phyloP scores from a whole-genome alignment of 2,329 filamentous ascomycete species.

The Dactylellina leptospora region DNA sequence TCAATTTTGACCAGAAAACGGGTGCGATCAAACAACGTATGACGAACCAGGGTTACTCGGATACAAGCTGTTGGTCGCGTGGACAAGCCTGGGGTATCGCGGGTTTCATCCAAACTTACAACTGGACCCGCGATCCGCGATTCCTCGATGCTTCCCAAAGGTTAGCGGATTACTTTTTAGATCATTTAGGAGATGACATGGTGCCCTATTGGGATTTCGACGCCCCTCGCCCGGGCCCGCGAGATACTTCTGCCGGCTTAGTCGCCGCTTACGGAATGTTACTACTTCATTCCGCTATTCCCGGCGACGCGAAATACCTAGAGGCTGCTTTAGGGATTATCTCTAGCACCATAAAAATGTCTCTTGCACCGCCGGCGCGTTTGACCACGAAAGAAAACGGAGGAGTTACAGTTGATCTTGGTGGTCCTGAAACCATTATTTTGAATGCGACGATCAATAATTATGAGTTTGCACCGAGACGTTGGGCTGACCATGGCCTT shows the following conservation, averaged over 20 bases:
- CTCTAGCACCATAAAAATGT: constrained; percentile 53
- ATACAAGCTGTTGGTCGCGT: constrained; percentile 63
- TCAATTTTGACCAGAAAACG: constrained; percentile 63
- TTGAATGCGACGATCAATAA: constrained; percentile 49
- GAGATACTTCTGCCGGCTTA: constrained; percentile 60
- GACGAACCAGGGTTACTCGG: constrained; percentile 64
- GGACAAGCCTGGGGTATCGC: constrained; percentile 65
- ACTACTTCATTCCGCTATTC: constrained; percentile 59
- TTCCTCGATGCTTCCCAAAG: constrained; percentile 63
- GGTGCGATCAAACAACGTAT: constrained; percentile 63
- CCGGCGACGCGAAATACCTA: constrained; percentile 57
- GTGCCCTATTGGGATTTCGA: constrained; percentile 67
- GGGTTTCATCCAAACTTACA: constrained; percentile 64
- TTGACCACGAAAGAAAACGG: constrained; percentile 21
- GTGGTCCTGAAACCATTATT: constrained; percentile 1
- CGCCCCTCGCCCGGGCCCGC: constrained; percentile 61
- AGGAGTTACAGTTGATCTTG: background rate
- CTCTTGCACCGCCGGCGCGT: constrained; percentile 48
- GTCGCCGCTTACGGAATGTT: constrained; percentile 56
- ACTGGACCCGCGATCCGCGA: constrained; percentile 62
- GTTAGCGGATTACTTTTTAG: constrained; percentile 64
- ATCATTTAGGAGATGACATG: constrained; percentile 60
- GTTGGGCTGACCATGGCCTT: constrained; percentile 58
- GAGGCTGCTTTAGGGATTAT: constrained; percentile 56
- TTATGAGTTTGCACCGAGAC: constrained; percentile 19